Base-by-base conservation (phyloP, 2,329 filamentous ascomycete species). In the Drechslera avenae region DNA sequence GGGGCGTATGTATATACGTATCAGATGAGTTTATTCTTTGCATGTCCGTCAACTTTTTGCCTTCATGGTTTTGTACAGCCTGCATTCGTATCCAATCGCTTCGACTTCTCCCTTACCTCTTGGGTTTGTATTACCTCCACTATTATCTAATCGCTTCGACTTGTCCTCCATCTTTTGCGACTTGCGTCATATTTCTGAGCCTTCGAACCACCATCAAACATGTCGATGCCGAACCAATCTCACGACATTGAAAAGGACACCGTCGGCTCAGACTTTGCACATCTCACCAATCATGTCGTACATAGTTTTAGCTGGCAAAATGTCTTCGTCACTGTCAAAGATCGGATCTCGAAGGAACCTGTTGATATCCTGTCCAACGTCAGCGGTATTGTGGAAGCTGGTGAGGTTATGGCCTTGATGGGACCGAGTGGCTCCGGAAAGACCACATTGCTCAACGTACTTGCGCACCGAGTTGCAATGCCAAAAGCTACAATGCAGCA, bases 361-460 rank as follows among this genome's bases (percentile, higher is more conserved):
- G 84, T 85, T 59, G 77, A 80, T 14, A 85, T 92, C 50, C 78
- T 92, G 4, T 79, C 82, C 26, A 76, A 83, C 59, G 81, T 87
- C 39, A 80, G 81, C 63, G 89, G 89, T 9, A 73, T 84, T 42
- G 83, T 89, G 36, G 76, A 85, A 68, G 85, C 86, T 26, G 89
- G 88, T 23, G 86, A 91, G 64, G 77, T 92, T 34, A 81, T 90
- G 53, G 91, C 90, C 32, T 74, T 95, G 37, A 93, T 95, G 89
- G 91, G 91, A 18, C 90, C 90, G 12, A 79, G 77, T 64, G 78
- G 78, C 59, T 79, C 84, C 50, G 91, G 91, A 42, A 96, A 96
- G 73, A 94, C 91, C 0, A 95, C 90, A 0, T 80, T 96, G 0
- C 80, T 96, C 30, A 92, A 95, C 68, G 84, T 89, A 4, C 83